A percentile compares a stretch with the other conserved stretches of the same genome.
phyloP scores from a whole-genome alignment of 2,329 filamentous ascomycete species.

The Colletotrichum kahawae region DNA sequence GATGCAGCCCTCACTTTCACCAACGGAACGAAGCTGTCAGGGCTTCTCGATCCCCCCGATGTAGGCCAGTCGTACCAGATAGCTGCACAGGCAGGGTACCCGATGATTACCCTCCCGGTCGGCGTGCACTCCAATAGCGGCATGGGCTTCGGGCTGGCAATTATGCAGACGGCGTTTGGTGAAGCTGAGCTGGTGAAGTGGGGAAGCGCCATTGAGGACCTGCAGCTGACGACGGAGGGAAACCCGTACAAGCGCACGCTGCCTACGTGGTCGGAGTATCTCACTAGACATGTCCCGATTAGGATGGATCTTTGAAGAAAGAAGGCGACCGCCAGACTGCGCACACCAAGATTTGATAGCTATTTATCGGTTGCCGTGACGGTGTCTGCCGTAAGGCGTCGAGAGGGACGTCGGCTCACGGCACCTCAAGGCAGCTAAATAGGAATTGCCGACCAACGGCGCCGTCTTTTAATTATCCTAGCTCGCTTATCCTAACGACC shows the following conservation, averaged over 20 bases:
- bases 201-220: constrained; percentile 67
- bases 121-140: constrained; percentile 57
- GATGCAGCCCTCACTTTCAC: constrained; percentile 65
- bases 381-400: background rate
- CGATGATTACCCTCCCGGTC: constrained; percentile 71
- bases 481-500: background rate
- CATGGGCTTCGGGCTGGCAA: constrained; percentile 66
- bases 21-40: constrained; percentile 54
- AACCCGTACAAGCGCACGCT: constrained; percentile 51
- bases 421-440: background rate
- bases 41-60: constrained; percentile 71
- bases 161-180: constrained; percentile 65
- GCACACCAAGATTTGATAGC: background rate
- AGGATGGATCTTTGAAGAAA: background rate
- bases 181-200: constrained; percentile 64
- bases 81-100: constrained; percentile 78
- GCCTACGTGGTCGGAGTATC: constrained; percentile 59
- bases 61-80: constrained; percentile 72
- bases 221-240: constrained; percentile 45
- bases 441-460: background rate
- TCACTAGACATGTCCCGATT: constrained; percentile 48
- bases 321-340: background rate
- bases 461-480: background rate
- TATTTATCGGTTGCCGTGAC: background rate
- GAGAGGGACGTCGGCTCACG: background rate